phyloP scores from a whole-genome alignment of 192 early-diverging fungal genomes.

The Diversispora eburnea region DNA sequence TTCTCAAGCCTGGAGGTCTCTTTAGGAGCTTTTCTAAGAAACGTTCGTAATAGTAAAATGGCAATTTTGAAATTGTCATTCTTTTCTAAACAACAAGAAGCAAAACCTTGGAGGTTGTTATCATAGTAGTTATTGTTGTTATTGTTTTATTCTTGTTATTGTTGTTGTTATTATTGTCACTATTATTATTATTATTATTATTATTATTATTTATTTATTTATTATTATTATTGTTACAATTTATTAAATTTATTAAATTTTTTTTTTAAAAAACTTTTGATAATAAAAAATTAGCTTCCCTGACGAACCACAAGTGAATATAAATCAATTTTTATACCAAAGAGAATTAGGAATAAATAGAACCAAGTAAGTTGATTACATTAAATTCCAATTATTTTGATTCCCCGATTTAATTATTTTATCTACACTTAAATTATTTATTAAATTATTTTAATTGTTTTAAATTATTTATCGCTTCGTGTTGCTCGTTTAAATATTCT shows the following conservation, averaged over 20 bases:
- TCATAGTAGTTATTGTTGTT: background rate
- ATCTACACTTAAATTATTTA: too few relatives aligned
- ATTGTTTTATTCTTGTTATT: background rate
- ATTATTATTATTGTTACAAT: background rate
- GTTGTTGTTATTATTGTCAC: too few relatives aligned
- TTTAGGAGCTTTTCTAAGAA: slow-evolving; percentile 3
- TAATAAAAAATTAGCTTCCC: background rate
- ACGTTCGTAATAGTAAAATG: slow-evolving; percentile 17
- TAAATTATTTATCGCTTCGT: too few relatives aligned
- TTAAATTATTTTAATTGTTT: too few relatives aligned
- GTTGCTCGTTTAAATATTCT: too few relatives aligned
- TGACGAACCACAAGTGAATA: background rate
- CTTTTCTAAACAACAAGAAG: slow-evolving; percentile 18
- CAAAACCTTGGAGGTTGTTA: slow-evolving; percentile 13
- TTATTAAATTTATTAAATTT: too few relatives aligned
- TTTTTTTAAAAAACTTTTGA: background rate
- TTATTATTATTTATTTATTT: too few relatives aligned
- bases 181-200: too few relatives aligned
- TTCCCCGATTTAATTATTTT: too few relatives aligned
- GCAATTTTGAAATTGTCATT: slow-evolving; percentile 8
- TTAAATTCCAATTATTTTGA: too few relatives aligned
- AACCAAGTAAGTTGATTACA: background rate
- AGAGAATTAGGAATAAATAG: background rate
- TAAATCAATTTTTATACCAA: slow-evolving; percentile 1
- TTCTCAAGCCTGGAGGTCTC: slow-evolving; percentile 4